phyloP scores from a whole-genome alignment of 1,284 basidiomycete species.

The Cutaneotrichosporon cutaneum region DNA sequence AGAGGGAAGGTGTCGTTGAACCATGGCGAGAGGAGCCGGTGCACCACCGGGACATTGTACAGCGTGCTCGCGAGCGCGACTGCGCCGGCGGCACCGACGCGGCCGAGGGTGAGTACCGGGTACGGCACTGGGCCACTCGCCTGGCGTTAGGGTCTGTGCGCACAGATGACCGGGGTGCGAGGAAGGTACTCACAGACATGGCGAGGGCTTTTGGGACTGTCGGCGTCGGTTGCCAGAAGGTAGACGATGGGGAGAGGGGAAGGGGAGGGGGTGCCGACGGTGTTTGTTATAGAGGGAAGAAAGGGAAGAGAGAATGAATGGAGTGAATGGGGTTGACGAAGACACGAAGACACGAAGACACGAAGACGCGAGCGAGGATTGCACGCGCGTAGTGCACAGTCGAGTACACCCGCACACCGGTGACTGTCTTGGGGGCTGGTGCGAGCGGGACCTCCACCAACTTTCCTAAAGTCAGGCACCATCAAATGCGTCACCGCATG shows the following conservation, averaged over 20 bases:
- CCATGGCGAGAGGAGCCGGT: constrained; percentile 3
- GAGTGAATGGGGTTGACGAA: too few species aligned
- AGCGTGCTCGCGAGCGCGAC: constrained; percentile 1
- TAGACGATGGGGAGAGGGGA: neutral
- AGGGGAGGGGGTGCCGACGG: neutral
- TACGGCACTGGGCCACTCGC: constrained; percentile 5
- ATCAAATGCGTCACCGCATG: neutral
- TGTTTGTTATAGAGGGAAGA: too few species aligned
- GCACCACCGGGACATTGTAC: constrained; percentile 4
- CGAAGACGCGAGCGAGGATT: too few species aligned
- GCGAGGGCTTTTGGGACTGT: constrained; percentile 1
- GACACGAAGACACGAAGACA: too few species aligned
- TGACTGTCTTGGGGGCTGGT: too few species aligned
- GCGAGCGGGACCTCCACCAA: too few species aligned
- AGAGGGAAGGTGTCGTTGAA: constrained; percentile 22
- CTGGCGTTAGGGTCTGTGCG: neutral
- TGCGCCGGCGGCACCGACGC: neutral
- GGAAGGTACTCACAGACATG: constrained; percentile 16
- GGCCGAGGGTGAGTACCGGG: neutral
- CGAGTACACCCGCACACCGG: too few species aligned
- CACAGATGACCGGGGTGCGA: neutral
- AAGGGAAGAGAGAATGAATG: too few species aligned
- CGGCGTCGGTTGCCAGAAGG: neutral
- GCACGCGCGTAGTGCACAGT: too few species aligned
- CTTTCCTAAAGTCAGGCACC: neutral